Evolutionary conservation across 371 early-diverging fungal genomes (phyloP), one percentile per base, ranked within the genome.

Genomic region (Mortierella sp.): DNA sequence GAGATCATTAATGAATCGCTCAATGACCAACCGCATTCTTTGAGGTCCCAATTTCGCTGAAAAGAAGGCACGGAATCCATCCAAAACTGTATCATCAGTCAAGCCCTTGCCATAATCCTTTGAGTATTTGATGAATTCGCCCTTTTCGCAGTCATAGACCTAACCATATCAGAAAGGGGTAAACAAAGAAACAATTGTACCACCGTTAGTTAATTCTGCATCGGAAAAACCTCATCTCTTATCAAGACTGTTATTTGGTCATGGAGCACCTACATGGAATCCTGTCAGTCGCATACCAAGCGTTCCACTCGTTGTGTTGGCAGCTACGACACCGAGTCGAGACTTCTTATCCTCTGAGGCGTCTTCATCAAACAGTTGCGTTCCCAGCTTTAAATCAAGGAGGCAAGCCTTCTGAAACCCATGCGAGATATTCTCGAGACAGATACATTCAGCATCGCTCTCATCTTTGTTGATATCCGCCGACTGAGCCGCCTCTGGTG

Each of bases 331-430:
- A n/a, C 84, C 84, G 87, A 92, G 91, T 63, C 87, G 85, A n/a
- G 79, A 82, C 8, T 77, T 79, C 80, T 96, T 96, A 47, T 83
- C 87, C 19, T 87, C 88, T 11, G 87, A 69, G 0, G 94, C 94
- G 52, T 87, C 75, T 41, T 88, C 85, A 55, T 92, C 93, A 69
- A 88, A 90, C 22, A 93, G 77, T 63, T 86, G 87, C 0, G 86
- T 84, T 15, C 96, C 96, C 47, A 96, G 76, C 77, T 96, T 96
- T n/a, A 96, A 38, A 79, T 96, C 96, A 64, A 96, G 75, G 9
- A 96, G 85, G 72, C 93, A 93, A 1, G 94, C 92, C 48, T 88
- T 87, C 21, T 81, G 85, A 69, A 92, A 94, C 6, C 91, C 91
- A 66, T 84, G 77, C 15, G 91, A 77, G n/a, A 94, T 55, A 65